Conservation (phyloP, 257 asterid species). For the Linaria vulgaris region DNA sequence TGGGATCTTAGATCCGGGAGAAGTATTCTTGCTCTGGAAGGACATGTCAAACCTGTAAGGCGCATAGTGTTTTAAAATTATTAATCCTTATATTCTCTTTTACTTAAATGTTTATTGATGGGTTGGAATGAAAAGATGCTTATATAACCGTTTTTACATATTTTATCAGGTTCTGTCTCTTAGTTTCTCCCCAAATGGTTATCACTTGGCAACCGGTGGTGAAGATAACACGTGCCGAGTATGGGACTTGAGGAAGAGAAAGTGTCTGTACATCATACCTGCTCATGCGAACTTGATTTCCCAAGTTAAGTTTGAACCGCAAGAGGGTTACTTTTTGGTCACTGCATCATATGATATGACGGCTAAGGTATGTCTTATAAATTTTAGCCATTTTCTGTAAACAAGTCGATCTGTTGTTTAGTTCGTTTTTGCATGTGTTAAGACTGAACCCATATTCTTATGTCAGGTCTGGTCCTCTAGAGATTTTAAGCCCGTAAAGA, state of each 20-base stretch:
- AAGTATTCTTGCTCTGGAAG: constrained; percentile 88
- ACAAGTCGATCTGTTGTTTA: neutral
- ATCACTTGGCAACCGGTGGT: constrained; percentile 93
- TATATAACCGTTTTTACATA: no score
- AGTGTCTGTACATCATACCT: constrained; percentile 69
- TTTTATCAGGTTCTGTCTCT: constrained; percentile 64
- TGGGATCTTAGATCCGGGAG: constrained; percentile 96
- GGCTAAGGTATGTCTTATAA: constrained; percentile 62
- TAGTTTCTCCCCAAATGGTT: constrained; percentile 92
- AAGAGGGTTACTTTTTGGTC: constrained; percentile 85
- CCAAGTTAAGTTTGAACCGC: constrained; percentile 93
- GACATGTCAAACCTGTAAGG: constrained; percentile 92
- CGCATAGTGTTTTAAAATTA: constrained; percentile 18
- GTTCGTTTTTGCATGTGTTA: neutral
- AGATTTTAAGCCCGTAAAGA: constrained; percentile 85
- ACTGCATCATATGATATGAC: constrained; percentile 89
- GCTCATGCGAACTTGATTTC: constrained; percentile 92
- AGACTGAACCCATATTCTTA: constrained; percentile 21
- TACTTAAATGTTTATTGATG: no score
- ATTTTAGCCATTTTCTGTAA: neutral
- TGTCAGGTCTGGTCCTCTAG: constrained; percentile 84
- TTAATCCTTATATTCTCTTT: constrained; percentile 13
- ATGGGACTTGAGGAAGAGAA: constrained; percentile 92
- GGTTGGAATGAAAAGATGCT: no score
- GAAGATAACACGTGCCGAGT: constrained; percentile 96